Conservation (phyloP, 495 filamentous ascomycete genomes). For the Neurospora terricola region DNA sequence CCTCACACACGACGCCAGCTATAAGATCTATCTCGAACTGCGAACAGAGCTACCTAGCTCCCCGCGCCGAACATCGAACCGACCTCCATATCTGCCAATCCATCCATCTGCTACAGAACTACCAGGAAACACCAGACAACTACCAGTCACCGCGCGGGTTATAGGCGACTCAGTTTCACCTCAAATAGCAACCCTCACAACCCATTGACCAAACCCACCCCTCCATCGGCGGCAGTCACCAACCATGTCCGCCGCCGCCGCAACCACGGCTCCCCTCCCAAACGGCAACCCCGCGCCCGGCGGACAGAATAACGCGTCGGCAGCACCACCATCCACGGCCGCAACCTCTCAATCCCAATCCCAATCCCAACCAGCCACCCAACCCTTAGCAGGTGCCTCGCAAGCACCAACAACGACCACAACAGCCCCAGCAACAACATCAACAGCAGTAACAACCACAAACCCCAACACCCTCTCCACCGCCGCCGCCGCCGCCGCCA, state of each 20-base stretch:
- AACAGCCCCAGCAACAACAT: constrained; percentile 8
- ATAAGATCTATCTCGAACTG: background rate
- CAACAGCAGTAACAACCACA: constrained; percentile 10
- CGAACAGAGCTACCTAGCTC: background rate
- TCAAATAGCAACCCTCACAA: background rate
- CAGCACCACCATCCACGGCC: constrained; percentile 12
- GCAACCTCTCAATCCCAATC: constrained; percentile 25
- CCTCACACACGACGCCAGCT: background rate
- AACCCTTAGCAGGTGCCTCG: constrained; percentile 8
- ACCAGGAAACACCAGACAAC: background rate
- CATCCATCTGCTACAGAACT: background rate
- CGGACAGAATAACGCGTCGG: background rate
- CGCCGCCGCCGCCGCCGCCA: constrained; percentile 13
- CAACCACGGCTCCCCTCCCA: constrained; percentile 26
- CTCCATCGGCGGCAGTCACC: background rate
- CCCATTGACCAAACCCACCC: background rate
- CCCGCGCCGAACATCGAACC: background rate
- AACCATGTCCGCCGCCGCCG: constrained; percentile 8
- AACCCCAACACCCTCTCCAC: constrained; percentile 10
- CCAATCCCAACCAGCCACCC: constrained; percentile 9
- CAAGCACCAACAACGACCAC: constrained; percentile 31
- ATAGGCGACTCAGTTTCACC: background rate
- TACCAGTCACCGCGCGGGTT: background rate
- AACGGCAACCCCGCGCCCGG: constrained; percentile 25
- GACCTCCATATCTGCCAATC: background rate